These are phyloP conservation scores for Astrocystis sublimbata DNA, from an alignment of 495 filamentous ascomycete genomes.

Conservation along the genomic window DNA sequence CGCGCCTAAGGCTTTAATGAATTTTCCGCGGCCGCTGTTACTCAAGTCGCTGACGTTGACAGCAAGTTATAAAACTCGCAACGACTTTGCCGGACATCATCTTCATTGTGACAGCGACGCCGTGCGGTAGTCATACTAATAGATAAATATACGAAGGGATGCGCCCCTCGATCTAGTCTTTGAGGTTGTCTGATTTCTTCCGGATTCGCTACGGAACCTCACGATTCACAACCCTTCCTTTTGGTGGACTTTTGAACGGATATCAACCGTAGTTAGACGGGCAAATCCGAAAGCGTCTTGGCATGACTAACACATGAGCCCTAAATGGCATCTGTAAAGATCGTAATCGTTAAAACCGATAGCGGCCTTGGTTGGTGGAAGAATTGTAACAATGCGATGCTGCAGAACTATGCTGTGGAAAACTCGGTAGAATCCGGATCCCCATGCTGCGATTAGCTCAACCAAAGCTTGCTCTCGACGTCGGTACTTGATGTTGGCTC, in stretches of 20 bases:
- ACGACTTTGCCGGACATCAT: background rate
- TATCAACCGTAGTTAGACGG: background rate
- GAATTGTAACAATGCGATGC: background rate
- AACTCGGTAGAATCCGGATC: background rate
- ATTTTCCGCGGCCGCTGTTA: background rate
- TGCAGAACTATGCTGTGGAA: background rate
- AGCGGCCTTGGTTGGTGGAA: constrained; percentile 18
- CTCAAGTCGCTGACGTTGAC: background rate
- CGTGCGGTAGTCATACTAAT: background rate
- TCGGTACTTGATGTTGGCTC: background rate
- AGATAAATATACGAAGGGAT: background rate
- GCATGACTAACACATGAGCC: constrained; percentile 1
- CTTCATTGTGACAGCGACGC: background rate
- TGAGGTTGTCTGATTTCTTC: background rate
- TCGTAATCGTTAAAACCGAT: background rate
- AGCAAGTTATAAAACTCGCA: background rate
- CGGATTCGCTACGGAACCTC: constrained; percentile 16
- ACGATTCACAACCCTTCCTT: background rate
- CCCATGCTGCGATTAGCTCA: background rate
- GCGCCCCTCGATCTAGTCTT: background rate
- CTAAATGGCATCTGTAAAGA: background rate
- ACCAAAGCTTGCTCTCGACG: background rate
- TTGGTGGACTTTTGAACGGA: too few relatives aligned
- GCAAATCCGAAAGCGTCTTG: constrained; percentile 15
- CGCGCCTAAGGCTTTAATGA: background rate